Conservation (phyloP, 768 basidiomycete genomes). For the Paxillus ammoniavirescens region DNA sequence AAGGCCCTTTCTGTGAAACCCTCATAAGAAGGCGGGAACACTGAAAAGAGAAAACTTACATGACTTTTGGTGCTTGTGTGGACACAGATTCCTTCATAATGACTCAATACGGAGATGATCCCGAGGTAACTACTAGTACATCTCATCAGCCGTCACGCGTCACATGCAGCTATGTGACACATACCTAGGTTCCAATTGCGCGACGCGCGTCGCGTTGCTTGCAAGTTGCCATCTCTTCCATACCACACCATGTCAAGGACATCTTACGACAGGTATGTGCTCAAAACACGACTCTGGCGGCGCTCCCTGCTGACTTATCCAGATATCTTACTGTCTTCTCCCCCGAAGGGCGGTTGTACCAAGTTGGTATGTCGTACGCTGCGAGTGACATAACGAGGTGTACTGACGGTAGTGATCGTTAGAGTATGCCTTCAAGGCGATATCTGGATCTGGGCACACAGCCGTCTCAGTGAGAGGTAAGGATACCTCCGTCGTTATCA, state of each 20-base stretch:
- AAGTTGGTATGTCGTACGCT: conserved; percentile 75
- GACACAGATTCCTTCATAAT: conserved; percentile 78
- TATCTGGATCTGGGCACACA: conserved; percentile 95
- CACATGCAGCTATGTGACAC: conserved; percentile 32
- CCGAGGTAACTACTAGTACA: background rate
- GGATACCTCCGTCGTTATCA: conserved; percentile 94
- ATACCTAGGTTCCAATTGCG: conserved; percentile 43
- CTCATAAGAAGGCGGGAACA: conserved; percentile 1
- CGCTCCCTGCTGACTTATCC: background rate
- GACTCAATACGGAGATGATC: background rate
- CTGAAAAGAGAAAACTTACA: conserved; percentile 43
- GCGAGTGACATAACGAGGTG: background rate
- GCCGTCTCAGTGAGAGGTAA: conserved; percentile 90
- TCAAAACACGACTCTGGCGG: background rate
- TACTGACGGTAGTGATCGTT: conserved; percentile 9
- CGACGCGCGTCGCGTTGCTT: conserved; percentile 70
- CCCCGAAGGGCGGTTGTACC: conserved; percentile 94
- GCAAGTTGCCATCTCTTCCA: conserved; percentile 12
- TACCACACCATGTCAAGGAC: conserved; percentile 79
- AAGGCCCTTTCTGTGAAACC: conserved; percentile 73
- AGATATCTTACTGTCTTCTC: conserved; percentile 97
- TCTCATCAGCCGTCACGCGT: background rate
- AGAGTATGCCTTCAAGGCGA: conserved; percentile 99
- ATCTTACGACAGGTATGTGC: conserved; percentile 80
- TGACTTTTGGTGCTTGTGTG: conserved; percentile 79